Conservation (phyloP, 495 filamentous ascomycete species). For the Penicillium antarcticum region DNA sequence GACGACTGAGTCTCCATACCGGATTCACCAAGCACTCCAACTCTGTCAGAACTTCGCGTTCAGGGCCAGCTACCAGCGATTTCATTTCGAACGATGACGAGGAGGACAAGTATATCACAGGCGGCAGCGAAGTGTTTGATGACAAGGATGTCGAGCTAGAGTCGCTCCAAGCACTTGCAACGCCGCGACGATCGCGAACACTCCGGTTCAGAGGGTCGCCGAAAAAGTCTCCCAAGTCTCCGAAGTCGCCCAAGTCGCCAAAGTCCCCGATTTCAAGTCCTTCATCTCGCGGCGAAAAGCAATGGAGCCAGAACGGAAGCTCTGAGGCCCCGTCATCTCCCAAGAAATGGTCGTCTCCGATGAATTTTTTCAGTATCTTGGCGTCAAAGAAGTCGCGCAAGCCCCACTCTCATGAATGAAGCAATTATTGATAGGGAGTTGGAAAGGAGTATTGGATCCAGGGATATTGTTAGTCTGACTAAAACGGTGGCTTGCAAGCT, state of each 20-base stretch:
- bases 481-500: conserved; percentile 7
- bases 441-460: background rate
- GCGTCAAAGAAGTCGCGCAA: conserved; percentile 29
- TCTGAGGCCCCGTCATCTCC: conserved; percentile 14
- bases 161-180: conserved; percentile 13
- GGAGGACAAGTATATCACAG: conserved; percentile 12
- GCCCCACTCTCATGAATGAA: conserved; percentile 63
- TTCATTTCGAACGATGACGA: conserved; percentile 9
- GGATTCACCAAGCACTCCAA: conserved; percentile 31
- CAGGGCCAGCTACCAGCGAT: conserved; percentile 11
- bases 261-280: background rate
- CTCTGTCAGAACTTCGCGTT: conserved; percentile 22
- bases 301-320: conserved; percentile 12
- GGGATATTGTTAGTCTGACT: conserved; percentile 14
- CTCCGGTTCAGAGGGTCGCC: conserved; percentile 14
- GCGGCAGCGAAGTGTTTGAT: conserved; percentile 8
- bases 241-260: background rate
- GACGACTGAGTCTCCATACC: conserved; percentile 62
- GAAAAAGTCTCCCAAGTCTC: conserved; percentile 3
- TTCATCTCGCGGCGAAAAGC: conserved; percentile 20
- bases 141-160: conserved; percentile 13
- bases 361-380: conserved; percentile 15
- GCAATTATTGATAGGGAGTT: conserved; percentile 60
- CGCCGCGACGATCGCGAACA: conserved; percentile 13
- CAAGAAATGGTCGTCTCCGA: conserved; percentile 25